Evolutionary conservation across 257 asterid species (phyloP), one percentile per base, ranked within the genome.

Genomic region (Buddleja alternifolia): DNA sequence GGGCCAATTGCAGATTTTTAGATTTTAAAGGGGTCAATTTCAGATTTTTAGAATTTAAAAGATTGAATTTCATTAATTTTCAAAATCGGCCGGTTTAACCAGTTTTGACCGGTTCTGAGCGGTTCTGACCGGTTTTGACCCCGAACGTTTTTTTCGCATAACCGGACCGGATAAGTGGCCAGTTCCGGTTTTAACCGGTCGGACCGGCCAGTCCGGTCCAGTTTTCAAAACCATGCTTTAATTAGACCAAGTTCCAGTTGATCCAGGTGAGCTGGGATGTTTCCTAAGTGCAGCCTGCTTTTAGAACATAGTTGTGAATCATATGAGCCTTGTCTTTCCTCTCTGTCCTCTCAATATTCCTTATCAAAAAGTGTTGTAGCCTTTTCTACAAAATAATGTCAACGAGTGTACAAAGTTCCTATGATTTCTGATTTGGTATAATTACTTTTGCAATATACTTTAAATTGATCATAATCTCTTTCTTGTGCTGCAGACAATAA

Each of bases 401-500:
- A 8, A 40, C 24, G 4, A 9, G 52, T 39, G 37, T 45, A 36
- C 11, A 23, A 39, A 19, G 36, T 42, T 53, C 23, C 23, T 70
- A 32, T 44, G 46, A 23, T 60, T 21, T 69, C 46, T 54, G 50
- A 50, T 69, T 47, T 56, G 59, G 20, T 65, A 54, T 46, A 52
- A 44, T 57, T 32, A 25, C 36, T 58, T 58, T 24, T 15, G 32
- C 54, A n/a, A n/a, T n/a, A n/a, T n/a, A n/a, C n/a, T n/a, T n/a
- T 6, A 10, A 11, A 40, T 53, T 0, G 25, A 45, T 46, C 71
- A 75, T 50, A 54, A 63, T 55, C 25, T 71, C 20, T 60, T 69
- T 67, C 60, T 40, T 81, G 45, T 32, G 42, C 24, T 80, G 75
- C 93, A 94, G 99, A 87, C 99, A 50, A 79, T 80, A 73, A 77